Evolutionary conservation across 1,284 basidiomycete genomes (phyloP).

Genomic region (Peniophora sp.): DNA sequence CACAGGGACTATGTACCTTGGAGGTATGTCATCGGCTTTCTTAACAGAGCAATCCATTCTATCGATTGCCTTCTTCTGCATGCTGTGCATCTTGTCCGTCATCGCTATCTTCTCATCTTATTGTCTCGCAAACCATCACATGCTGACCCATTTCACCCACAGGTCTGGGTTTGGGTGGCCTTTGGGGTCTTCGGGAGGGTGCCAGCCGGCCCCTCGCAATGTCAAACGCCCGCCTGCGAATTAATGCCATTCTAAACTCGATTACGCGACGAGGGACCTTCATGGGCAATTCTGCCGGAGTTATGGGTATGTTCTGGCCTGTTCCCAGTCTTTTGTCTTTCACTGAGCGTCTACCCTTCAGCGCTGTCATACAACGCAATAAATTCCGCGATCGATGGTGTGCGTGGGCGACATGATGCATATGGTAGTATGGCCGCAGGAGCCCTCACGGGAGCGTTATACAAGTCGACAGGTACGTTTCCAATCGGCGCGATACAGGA

Average conservation of each 20-base stretch:
- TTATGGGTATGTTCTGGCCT: conserved; percentile 65
- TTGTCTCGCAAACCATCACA: conserved; percentile 67
- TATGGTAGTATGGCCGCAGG: conserved; percentile 90
- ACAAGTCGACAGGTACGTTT: conserved; percentile 81
- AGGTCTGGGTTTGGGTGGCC: conserved; percentile 91
- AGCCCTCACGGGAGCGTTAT: conserved; percentile 84
- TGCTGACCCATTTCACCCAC: conserved; percentile 47
- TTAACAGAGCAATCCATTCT: conserved; percentile 6
- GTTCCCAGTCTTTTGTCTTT: conserved; percentile 25
- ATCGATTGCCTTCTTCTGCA: conserved; percentile 8
- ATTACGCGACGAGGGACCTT: conserved; percentile 95
- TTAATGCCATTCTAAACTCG: conserved; percentile 96
- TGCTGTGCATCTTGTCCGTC: conserved; percentile 14
- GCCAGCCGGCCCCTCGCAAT: conserved; percentile 79
- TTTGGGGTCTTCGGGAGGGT: conserved; percentile 96
- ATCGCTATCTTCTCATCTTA: conserved; percentile 54
- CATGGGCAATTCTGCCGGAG: conserved; percentile 97
- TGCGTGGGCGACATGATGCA: conserved; percentile 89
- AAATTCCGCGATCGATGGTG: conserved; percentile 88
- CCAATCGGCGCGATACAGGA: too few species aligned
- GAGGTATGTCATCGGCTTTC: conserved; percentile 72
- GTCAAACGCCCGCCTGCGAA: conserved; percentile 79
- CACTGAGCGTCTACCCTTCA: conserved; percentile 15
- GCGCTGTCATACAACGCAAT: conserved; percentile 95
- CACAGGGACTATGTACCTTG: conserved; percentile 96